Base-by-base conservation (phyloP, 1,284 basidiomycete species). In the Moesziomyces sp. region DNA sequence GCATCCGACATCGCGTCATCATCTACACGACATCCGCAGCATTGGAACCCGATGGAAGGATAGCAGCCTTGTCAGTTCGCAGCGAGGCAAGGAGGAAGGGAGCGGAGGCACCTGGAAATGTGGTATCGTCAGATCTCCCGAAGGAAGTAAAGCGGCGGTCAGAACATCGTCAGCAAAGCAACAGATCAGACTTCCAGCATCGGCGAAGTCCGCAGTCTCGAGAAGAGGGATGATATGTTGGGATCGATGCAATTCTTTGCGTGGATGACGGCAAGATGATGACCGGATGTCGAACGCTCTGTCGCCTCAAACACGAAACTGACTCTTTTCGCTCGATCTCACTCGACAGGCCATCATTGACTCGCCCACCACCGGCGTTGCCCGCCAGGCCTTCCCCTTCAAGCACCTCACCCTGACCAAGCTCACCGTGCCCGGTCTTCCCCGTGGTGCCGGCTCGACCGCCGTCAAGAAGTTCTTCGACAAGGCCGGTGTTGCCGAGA, bases 331-430 rank as follows among this genome's bases (percentile, higher is more conserved):
- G 21, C n/a, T n/a, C 23, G 5, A 21, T 11, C 16, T 2, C 16
- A 40, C 38, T 24, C 44, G 23, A 1, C 82, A 97, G 94, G 96
- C 95, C 52, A 90, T 99, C 85, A 91, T 98, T 83, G 96, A 98
- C 86, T 94, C 94, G 63, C 95, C 96, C 74, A 88, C 89, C 55
- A 93, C 94, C 67, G 90, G 89, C 76, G 96, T 99, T 55, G 90
- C 93, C 79, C 93, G 96, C 82, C 96, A 98, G 87, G 85, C 91
- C 38, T 92, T 91, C 88, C 89, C 92, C 77, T 97, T 92, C 91
- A 92, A 92, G 85, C 90, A 97, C 87, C 89, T 98, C 81, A 90
- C 91, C 85, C 91, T 99, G 84, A 98, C 95, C 45, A 92, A 93
- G 71, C 88, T 95, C 86, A 88, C 89, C 82, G 88, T 98, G 80